Base-by-base conservation (phyloP, 2,329 filamentous ascomycete species). In the Fusarium sp. region DNA sequence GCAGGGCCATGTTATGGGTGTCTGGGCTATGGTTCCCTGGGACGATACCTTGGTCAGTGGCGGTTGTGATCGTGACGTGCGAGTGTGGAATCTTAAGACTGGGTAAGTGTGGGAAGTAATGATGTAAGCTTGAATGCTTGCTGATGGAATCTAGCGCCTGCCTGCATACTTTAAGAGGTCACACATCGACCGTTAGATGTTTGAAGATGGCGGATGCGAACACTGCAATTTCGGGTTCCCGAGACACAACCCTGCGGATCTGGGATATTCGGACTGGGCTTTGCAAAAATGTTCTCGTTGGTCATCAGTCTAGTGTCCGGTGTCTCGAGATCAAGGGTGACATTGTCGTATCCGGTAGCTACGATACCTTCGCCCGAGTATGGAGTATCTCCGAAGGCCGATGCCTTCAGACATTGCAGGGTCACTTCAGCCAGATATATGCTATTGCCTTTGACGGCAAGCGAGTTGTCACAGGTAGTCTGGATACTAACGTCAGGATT, bases 1-100 rank as follows among this genome's bases (percentile, higher is more conserved):
- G 28, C 92, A 96, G 76, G 96, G 96, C 13, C 96, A 99, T 82
- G 93, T 98, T 44, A 99, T 99, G 96, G 96, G 96, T 40, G 96
- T 99, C 20, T 99, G 96, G 96, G 96, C 96, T 49, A 98, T 99
- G 95, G 94, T 99, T 24, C 96, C 96, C 8, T 98, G 95, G 93
- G 95, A 93, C 63, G 95, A 99, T 78, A 92, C 93, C 54, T 86
- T 99, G 65, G 96, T 99, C 63, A 98, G 94, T 74, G 96, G 96
- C 74, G 96, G 96, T 7, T 99, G 96, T 78, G 96, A 99, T 82
- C 89, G 96, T 64, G 96, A 99, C 77, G 96, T 99, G 28, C 88
- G 96, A 59, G 96, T 99, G 7, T 99, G 96, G 96, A 93, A 99
- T 76, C 90, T 99, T 84, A 90, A 91, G 51, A 97, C 93, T 65